phyloP scores from a whole-genome alignment of 2,329 filamentous ascomycete species.

The Aspergillus transmontanensis region DNA sequence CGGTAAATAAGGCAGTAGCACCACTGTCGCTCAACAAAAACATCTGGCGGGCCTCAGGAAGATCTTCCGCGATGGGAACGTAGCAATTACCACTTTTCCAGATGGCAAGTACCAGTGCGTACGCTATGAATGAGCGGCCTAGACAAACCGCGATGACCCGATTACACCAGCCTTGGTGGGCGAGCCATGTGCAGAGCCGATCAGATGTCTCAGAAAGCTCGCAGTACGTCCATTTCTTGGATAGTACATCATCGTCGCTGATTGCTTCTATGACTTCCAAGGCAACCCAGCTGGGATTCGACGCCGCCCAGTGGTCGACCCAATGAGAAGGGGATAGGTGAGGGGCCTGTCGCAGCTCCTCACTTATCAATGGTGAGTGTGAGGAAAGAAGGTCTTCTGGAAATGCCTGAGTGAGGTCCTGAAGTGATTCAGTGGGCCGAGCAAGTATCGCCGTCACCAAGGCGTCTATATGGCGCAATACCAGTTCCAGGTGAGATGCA shows the following conservation, averaged over 20 bases:
- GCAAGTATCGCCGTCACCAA: background rate
- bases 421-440: background rate
- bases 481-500: background rate
- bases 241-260: background rate
- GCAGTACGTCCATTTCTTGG: background rate
- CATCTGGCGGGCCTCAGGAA: slow-evolving; percentile 11
- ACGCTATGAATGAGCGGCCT: slow-evolving; percentile 11
- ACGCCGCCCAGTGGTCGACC: background rate
- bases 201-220: background rate
- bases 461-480: background rate
- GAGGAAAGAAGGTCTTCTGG: background rate
- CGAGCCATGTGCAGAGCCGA: background rate
- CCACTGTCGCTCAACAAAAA: background rate
- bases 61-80: slow-evolving; percentile 16
- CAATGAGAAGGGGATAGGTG: background rate
- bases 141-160: background rate
- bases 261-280: background rate
- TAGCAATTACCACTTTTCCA: slow-evolving; percentile 19
- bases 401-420: background rate
- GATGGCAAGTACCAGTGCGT: slow-evolving; percentile 13
- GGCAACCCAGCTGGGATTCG: background rate
- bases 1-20: background rate
- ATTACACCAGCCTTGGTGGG: background rate
- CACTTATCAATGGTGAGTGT: background rate
- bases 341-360: background rate